Conservation (phyloP, 2,329 filamentous ascomycete genomes). For the Diaporthe amygdali region DNA sequence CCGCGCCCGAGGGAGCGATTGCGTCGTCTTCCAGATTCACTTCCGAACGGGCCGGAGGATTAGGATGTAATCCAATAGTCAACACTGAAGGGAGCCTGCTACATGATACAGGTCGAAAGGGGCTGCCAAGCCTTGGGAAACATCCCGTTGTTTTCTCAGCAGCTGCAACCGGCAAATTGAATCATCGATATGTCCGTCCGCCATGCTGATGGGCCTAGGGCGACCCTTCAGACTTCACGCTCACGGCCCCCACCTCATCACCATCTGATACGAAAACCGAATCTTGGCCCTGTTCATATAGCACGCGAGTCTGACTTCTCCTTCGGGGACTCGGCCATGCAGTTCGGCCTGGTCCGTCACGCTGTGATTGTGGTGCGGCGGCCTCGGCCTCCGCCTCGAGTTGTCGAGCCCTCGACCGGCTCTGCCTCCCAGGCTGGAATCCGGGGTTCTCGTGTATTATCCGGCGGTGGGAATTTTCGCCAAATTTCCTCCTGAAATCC, state of each 20-base stretch:
- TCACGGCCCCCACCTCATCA: neutral
- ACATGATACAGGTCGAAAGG: neutral
- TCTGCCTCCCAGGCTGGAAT: neutral
- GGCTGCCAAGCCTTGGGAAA: neutral
- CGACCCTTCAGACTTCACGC: neutral
- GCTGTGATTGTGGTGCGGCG: neutral
- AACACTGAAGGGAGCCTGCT: no score
- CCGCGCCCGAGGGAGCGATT: no score
- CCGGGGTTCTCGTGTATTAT: neutral
- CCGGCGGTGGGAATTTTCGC: neutral
- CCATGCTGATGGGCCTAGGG: neutral
- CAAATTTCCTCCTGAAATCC: neutral
- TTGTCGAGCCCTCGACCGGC: neutral
- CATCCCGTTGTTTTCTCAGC: neutral
- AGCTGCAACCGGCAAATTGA: neutral
- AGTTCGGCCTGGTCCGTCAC: neutral
- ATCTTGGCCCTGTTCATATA: neutral
- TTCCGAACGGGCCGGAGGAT: neutral
- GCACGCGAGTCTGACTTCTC: no score
- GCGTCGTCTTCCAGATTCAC: neutral
- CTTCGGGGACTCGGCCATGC: no score
- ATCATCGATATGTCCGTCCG: neutral
- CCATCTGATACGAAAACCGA: neutral
- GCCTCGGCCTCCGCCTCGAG: neutral
- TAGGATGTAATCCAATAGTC: neutral